Conservation (phyloP, 177 flowering plant genomes). For the Vitis hybrid region DNA sequence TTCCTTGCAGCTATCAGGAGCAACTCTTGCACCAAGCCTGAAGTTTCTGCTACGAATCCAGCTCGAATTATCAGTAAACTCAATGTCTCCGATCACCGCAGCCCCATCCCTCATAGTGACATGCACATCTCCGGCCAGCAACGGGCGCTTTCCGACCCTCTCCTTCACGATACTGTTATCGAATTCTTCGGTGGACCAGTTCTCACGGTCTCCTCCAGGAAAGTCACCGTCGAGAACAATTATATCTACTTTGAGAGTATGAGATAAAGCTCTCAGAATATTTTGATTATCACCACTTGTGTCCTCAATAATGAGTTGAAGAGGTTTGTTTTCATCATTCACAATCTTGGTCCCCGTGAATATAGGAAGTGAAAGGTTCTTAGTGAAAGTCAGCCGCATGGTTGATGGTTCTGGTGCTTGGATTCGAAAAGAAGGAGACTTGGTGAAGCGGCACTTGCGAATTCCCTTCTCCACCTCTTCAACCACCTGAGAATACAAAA, state of each 20-base stretch:
- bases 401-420: conserved; percentile 43
- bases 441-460: conserved; percentile 13
- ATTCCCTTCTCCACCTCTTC: conserved; percentile 57
- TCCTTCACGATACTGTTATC: conserved; percentile 48
- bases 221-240: conserved; percentile 74
- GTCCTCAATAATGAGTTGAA: conserved; percentile 46
- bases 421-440: conserved; percentile 44
- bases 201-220: conserved; percentile 22
- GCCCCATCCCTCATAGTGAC: conserved; percentile 49
- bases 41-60: conserved; percentile 76
- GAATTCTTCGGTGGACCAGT: conserved; percentile 60
- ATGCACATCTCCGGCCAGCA: conserved; percentile 58
- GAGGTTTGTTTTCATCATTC: conserved; percentile 35
- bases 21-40: conserved; percentile 60
- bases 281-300: conserved; percentile 9
- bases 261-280: conserved; percentile 20
- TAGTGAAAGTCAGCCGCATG: conserved; percentile 43
- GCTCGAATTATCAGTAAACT: conserved; percentile 83
- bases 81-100: conserved; percentile 44
- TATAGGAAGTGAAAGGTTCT: conserved; percentile 48
- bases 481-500: conserved; percentile 35
- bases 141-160: conserved; percentile 63
- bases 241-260: conserved; percentile 51
- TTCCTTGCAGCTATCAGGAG: conserved; percentile 28
- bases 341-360: conserved; percentile 61